Percentiles rank a stretch among this genome's conserved stretches.
Conservation (phyloP, 257 asterid genomes). For the Ehretia macrophylla region DNA sequence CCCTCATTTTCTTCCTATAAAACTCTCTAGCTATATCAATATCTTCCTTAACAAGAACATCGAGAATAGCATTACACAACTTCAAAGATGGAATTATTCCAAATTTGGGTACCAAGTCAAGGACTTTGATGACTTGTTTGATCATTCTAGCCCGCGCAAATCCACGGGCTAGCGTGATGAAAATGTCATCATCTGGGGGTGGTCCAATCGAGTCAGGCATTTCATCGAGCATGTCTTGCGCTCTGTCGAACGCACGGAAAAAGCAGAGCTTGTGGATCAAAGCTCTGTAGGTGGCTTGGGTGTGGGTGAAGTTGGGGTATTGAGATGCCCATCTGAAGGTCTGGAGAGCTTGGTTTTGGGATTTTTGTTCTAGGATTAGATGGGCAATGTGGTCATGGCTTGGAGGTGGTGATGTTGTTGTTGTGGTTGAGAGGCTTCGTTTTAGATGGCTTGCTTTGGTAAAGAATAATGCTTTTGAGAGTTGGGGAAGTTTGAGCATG, state of each 20-base stretch:
- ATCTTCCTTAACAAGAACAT: conserved; percentile 81
- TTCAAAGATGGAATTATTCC: conserved; percentile 67
- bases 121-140: conserved; percentile 54
- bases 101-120: conserved; percentile 52
- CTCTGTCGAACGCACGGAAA: conserved; percentile 50
- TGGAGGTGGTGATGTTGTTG: conserved; percentile 49
- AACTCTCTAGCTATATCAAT: conserved; percentile 84
- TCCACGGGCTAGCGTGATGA: conserved; percentile 70
- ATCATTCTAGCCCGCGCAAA: conserved; percentile 66
- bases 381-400: conserved; percentile 53
- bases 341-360: conserved; percentile 60
- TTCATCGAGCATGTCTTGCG: conserved; percentile 69
- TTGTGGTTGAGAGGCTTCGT: conserved; percentile 34
- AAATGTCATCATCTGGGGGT: conserved; percentile 66
- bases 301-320: conserved; percentile 55
- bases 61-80: conserved; percentile 75
- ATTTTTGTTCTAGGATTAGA: conserved; percentile 72
- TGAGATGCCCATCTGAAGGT: conserved; percentile 94
- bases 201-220: conserved; percentile 59
- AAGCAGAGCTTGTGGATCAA: conserved; percentile 68
- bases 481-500: conserved; percentile 14
- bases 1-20: conserved; percentile 79
- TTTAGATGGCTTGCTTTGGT: conserved; percentile 18
- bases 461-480: neutral
- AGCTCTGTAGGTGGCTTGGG: conserved; percentile 67